phyloP scores from a whole-genome alignment of 192 early-diverging fungal species.

The Linnemannia zychae region DNA sequence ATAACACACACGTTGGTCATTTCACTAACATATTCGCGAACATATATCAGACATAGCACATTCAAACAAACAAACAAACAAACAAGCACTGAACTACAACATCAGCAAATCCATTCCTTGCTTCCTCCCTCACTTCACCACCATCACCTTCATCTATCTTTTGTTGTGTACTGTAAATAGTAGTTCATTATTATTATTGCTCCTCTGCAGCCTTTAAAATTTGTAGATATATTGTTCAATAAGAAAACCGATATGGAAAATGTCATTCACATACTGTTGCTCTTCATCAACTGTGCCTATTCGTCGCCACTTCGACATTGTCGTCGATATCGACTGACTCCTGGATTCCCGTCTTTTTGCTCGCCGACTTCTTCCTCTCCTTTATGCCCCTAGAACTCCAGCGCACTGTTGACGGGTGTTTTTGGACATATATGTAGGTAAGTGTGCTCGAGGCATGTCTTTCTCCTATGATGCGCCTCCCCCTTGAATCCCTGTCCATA shows the following conservation, averaged over 20 bases:
- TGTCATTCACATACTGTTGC: background rate
- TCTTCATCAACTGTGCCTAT: background rate
- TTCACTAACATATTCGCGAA: background rate
- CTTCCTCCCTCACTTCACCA: background rate
- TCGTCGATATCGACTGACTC: background rate
- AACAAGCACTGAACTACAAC: too few relatives aligned
- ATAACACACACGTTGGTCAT: background rate
- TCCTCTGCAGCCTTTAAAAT: background rate
- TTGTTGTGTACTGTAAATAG: too few relatives aligned
- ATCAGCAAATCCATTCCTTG: too few relatives aligned
- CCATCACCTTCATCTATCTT: background rate
- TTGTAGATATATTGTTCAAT: background rate
- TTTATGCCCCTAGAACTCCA: background rate
- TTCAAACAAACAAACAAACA: background rate
- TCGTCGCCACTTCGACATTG: background rate
- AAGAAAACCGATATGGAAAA: background rate
- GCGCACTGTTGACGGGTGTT: background rate
- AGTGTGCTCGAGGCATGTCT: background rate
- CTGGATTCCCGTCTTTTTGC: background rate
- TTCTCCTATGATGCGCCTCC: background rate
- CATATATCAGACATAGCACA: too few relatives aligned
- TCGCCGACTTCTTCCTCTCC: background rate
- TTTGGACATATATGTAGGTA: too few relatives aligned
- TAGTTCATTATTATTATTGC: too few relatives aligned
- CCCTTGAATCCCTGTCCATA: slow-evolving; percentile 1